Base-by-base conservation (phyloP, 1,139 yeast genomes). In the Scheffersomyces illinoinensis region DNA sequence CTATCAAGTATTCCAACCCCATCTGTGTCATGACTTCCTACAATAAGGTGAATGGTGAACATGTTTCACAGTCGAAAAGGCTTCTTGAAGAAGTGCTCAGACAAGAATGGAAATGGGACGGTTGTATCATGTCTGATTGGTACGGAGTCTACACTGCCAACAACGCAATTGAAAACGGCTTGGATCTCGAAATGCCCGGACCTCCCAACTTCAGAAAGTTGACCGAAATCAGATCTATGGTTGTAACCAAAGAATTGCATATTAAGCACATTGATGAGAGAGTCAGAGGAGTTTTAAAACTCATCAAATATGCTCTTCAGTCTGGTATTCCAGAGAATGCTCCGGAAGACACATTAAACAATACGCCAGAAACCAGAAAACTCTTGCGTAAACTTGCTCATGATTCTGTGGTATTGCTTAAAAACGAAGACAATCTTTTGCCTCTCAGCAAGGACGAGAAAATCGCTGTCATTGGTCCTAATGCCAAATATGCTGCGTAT, bases 131-230 rank as follows among this genome's bases (percentile, higher is more conserved):
- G 66, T 60, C 63, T 10, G 66, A 63, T 58, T 63, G 66, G 66
- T 60, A 26, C 33, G 66, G 66, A 4, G 53, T 55, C 17, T 62
- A 62, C 59, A 56, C 61, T 10, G 12, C 56, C 19, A 62, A 58
- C 52, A 56, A 54, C 10, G 52, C 61, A 10, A 55, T 63, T 51
- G 60, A 57, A 39, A 58, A 56, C 48, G 66, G 66, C 4, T 57
- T 62, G 55, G 61, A 61, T 54, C 58, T 63, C 57, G 66, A 63
- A 47, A 63, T 63, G 66, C 66, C 66, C 1, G 66, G 66, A 1
- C 65, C 65, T 7, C 57, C 65, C 1, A 21, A 19, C 14, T 57
- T 58, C 53, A 59, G 66, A 47, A 52, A 46, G 12, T 47, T 19
- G 47, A 48, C 33, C 18, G 46, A 18, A 21, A 60, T 61, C 19